Evolutionary conservation across 2,329 filamentous ascomycete species (phyloP).

Genomic region (Periconia digitata): DNA sequence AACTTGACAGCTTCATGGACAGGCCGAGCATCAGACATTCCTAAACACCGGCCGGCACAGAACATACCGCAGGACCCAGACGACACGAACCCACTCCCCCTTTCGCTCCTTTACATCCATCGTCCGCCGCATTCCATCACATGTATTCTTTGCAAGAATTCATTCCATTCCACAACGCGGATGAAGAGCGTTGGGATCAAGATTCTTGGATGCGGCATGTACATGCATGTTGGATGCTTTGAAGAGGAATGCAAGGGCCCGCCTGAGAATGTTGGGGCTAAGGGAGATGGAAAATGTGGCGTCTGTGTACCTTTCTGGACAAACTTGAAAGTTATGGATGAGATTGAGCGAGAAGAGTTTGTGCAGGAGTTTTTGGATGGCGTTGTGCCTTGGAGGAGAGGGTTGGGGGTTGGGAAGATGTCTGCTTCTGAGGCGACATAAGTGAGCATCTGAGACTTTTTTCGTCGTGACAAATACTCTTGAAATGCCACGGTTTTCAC

Average conservation of each 20-base stretch:
- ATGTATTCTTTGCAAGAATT: neutral
- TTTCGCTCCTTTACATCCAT: neutral
- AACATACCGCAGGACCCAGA: neutral
- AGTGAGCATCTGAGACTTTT: too few relatives aligned
- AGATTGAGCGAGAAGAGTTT: neutral
- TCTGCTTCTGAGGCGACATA: neutral
- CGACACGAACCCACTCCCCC: neutral
- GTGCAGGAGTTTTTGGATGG: neutral
- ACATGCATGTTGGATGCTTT: conserved; percentile 2
- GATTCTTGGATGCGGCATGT: neutral
- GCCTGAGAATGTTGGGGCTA: neutral
- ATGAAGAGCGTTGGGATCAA: neutral
- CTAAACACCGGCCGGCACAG: too few relatives aligned
- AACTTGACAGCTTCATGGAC: too few relatives aligned
- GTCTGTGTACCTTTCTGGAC: neutral
- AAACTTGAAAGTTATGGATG: neutral
- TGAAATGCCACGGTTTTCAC: too few relatives aligned
- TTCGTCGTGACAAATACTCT: too few relatives aligned
- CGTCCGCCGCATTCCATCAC: neutral
- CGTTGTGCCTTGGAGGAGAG: neutral
- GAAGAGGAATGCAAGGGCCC: neutral
- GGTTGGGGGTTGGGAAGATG: neutral
- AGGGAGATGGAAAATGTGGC: neutral
- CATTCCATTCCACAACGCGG: neutral
- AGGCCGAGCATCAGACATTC: too few relatives aligned